Evolutionary conservation across 306 rosid genomes (phyloP).

Genomic region (Quercus bicolor): DNA sequence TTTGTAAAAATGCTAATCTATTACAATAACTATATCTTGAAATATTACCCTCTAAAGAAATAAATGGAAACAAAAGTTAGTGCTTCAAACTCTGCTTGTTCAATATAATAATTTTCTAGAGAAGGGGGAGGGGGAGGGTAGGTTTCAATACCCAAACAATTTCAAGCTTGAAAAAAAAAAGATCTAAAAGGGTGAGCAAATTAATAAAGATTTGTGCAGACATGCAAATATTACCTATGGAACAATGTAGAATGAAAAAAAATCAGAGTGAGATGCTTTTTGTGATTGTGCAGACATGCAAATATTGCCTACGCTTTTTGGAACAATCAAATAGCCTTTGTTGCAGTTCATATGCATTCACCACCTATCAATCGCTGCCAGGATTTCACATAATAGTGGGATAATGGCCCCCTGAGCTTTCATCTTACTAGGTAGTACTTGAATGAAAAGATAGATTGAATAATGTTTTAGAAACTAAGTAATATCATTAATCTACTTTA

Average conservation of each 20-base stretch:
- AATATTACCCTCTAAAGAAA: not conserved
- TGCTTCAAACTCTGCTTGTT: not conserved
- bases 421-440: not conserved
- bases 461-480: not conserved
- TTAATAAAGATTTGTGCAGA: not conserved
- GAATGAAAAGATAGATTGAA: not conserved
- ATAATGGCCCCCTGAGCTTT: not conserved
- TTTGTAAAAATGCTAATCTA: not conserved
- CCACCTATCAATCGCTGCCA: not conserved
- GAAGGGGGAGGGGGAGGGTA: too few species aligned
- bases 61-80: not conserved
- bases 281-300: not conserved
- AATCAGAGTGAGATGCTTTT: not conserved
- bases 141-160: not conserved
- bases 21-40: not conserved
- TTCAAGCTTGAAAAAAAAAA: not conserved
- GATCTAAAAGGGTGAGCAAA: not conserved
- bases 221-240: not conserved
- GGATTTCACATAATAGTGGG: not conserved
- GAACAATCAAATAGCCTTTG: not conserved
- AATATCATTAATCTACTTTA: not conserved
- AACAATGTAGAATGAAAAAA: not conserved
- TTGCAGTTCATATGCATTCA: not conserved
- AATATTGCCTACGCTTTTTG: too few species aligned
- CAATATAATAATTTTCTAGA: not conserved